Percentiles rank a stretch among this genome's conserved stretches.
Evolutionary conservation across 2,329 filamentous ascomycete species (phyloP).

Genomic region (Cytospora piceicola): DNA sequence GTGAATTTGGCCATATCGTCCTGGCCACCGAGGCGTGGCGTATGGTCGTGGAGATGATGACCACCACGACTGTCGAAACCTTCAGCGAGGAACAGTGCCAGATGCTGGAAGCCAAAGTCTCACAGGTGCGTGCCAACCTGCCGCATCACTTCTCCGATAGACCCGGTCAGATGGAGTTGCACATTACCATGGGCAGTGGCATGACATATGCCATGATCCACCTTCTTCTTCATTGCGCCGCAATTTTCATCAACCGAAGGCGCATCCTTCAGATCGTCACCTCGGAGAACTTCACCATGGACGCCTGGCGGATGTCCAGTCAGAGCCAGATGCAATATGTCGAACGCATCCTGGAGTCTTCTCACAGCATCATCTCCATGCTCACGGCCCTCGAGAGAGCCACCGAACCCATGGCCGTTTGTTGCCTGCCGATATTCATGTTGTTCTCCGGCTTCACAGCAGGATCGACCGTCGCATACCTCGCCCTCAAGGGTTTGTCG

Average conservation of each 20-base stretch:
- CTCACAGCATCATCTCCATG: conserved; percentile 61
- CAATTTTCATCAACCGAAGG: conserved; percentile 64
- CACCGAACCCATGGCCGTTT: conserved; percentile 60
- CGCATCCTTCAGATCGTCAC: conserved; percentile 62
- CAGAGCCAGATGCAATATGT: conserved; percentile 56
- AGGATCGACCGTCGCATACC: conserved; percentile 63
- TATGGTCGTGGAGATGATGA: conserved; percentile 65
- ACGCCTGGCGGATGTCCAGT: conserved; percentile 56
- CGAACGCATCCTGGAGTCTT: conserved; percentile 61
- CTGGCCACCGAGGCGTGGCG: conserved; percentile 65
- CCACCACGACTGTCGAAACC: conserved; percentile 53
- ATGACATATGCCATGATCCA: conserved; percentile 67
- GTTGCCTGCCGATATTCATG: conserved; percentile 68
- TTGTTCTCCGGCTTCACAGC: conserved; percentile 65
- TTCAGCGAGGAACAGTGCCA: conserved; percentile 59
- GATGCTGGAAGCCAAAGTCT: conserved; percentile 57
- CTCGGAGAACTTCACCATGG: conserved; percentile 54
- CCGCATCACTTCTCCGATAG: conserved; percentile 66
- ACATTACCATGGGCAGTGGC: conserved; percentile 67
- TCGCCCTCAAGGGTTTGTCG: conserved; percentile 64
- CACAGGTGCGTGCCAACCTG: conserved; percentile 56
- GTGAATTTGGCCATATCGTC: conserved; percentile 66
- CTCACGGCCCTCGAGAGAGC: conserved; percentile 59
- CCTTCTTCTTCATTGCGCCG: conserved; percentile 63
- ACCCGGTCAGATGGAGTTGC: conserved; percentile 62